Conservation (phyloP, 2,329 filamentous ascomycete species). For the Alternaria angustiovoidea region DNA sequence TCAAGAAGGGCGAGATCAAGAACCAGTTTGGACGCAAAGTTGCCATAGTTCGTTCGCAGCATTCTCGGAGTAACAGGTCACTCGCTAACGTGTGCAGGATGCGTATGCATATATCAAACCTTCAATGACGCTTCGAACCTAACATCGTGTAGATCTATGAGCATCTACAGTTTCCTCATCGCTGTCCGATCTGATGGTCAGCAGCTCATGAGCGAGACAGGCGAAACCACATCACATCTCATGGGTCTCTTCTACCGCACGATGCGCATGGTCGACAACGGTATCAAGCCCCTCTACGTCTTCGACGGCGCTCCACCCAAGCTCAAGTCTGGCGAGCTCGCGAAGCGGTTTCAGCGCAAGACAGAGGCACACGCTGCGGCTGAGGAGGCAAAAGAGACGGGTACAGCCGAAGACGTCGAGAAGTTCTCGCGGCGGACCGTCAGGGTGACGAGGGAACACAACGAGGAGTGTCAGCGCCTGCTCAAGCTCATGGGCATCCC, state of each 20-base stretch:
- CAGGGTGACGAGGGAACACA: conserved; percentile 94
- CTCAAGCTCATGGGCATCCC: conserved; percentile 96
- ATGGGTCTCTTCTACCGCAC: conserved; percentile 99
- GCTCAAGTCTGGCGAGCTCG: conserved; percentile 95
- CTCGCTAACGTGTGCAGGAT: conserved; percentile 52
- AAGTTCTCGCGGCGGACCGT: conserved; percentile 96
- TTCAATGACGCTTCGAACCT: conserved; percentile 6
- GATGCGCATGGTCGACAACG: conserved; percentile 96
- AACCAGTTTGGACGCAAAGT: conserved; percentile 98
- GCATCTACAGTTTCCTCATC: conserved; percentile 98
- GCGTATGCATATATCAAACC: conserved; percentile 48
- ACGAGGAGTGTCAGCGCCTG: conserved; percentile 89
- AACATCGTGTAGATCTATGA: conserved; percentile 77
- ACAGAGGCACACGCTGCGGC: conserved; percentile 87
- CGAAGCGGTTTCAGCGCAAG: conserved; percentile 95
- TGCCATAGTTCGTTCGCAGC: conserved; percentile 75
- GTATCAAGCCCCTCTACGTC: conserved; percentile 97
- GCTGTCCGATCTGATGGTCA: conserved; percentile 96
- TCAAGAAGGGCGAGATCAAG: conserved; percentile 98
- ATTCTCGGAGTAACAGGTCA: neutral
- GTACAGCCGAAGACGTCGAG: conserved; percentile 96
- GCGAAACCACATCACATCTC: conserved; percentile 95
- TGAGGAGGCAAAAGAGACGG: conserved; percentile 96
- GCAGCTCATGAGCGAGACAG: conserved; percentile 92
- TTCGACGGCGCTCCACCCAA: conserved; percentile 97